Evolutionary conservation across 148 eudicot genomes (phyloP).

Genomic region (Vaccinium corymbosum): DNA sequence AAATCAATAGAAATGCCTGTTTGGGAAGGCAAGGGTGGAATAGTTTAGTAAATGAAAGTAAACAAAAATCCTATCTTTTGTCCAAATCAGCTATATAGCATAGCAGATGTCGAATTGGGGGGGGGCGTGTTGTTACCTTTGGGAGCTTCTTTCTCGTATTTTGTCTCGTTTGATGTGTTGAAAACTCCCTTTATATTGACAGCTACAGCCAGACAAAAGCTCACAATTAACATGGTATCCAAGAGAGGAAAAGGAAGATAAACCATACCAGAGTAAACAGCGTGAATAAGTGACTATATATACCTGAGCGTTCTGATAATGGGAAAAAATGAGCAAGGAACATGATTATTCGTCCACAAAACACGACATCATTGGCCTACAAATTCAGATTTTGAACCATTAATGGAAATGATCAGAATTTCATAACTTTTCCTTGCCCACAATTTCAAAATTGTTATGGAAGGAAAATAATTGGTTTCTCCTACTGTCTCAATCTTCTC

Average conservation of each 20-base stretch:
- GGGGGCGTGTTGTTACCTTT: conserved; percentile 61
- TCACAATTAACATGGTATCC: not conserved
- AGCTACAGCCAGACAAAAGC: conserved; percentile 48
- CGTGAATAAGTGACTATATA: not conserved
- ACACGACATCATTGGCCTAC: conserved; percentile 98
- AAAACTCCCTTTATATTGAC: conserved; percentile 98
- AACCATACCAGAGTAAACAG: conserved; percentile 1
- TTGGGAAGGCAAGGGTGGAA: conserved; percentile 17
- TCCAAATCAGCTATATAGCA: conserved; percentile 7
- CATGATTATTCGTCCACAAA: conserved; percentile 97
- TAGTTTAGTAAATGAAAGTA: conserved; percentile 11
- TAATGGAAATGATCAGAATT: conserved; percentile 8
- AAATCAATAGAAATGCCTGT: conserved; percentile 90
- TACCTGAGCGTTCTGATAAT: conserved; percentile 97
- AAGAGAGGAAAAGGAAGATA: not conserved
- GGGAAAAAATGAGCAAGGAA: conserved; percentile 99
- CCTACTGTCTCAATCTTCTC: not conserved
- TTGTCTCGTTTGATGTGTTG: conserved; percentile 95
- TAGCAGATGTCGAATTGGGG: not conserved
- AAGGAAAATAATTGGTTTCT: not conserved
- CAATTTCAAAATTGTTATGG: not conserved
- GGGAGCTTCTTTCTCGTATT: conserved; percentile 84
- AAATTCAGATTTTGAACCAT: conserved; percentile 17
- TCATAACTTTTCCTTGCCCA: not conserved
- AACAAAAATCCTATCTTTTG: not conserved